Percentiles rank a stretch among this genome's conserved stretches.
Conservation (phyloP, 2,329 filamentous ascomycete genomes). For the Penicillium italicum region DNA sequence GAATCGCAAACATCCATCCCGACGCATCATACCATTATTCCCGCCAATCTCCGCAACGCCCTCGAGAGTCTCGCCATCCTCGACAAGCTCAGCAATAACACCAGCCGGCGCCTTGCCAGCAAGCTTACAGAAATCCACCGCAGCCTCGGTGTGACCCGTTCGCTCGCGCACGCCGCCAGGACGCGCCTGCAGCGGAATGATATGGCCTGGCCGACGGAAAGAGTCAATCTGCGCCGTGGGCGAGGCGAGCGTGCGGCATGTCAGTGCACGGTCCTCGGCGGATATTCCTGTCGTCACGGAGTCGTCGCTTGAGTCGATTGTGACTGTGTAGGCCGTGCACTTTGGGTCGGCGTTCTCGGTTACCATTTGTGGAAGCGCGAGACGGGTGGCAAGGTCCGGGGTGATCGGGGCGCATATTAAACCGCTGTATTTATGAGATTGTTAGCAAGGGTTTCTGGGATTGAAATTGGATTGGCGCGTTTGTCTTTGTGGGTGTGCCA, state of each 20-base stretch:
- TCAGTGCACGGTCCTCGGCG: slow-evolving; percentile 79
- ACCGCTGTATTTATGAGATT: slow-evolving; percentile 52
- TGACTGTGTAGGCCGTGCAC: slow-evolving; percentile 88
- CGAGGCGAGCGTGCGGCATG: slow-evolving; percentile 73
- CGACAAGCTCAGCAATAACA: slow-evolving; percentile 88
- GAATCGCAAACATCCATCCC: slow-evolving; percentile 84
- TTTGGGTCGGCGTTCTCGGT: slow-evolving; percentile 73
- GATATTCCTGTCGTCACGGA: slow-evolving; percentile 84
- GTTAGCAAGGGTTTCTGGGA: background rate
- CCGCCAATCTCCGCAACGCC: slow-evolving; percentile 64
- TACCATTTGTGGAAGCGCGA: slow-evolving; percentile 90
- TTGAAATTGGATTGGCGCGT: background rate
- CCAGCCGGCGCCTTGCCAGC: slow-evolving; percentile 72
- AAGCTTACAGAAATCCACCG: slow-evolving; percentile 81
- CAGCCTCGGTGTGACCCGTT: slow-evolving; percentile 88
- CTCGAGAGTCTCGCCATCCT: slow-evolving; percentile 70
- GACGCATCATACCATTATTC: slow-evolving; percentile 80
- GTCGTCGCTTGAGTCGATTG: slow-evolving; percentile 72
- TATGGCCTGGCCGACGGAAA: slow-evolving; percentile 82
- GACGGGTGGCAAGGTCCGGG: slow-evolving; percentile 62
- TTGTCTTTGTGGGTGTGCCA: background rate
- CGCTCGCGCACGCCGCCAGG: slow-evolving; percentile 77
- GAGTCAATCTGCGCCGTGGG: slow-evolving; percentile 53
- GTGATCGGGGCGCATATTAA: slow-evolving; percentile 85
- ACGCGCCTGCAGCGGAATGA: slow-evolving; percentile 77